Percentiles rank a stretch among this genome's conserved stretches.
These are phyloP conservation scores for Arachnopeziza araneosa DNA, from an alignment of 2,329 filamentous ascomycete species.

Conservation along the genomic window DNA sequence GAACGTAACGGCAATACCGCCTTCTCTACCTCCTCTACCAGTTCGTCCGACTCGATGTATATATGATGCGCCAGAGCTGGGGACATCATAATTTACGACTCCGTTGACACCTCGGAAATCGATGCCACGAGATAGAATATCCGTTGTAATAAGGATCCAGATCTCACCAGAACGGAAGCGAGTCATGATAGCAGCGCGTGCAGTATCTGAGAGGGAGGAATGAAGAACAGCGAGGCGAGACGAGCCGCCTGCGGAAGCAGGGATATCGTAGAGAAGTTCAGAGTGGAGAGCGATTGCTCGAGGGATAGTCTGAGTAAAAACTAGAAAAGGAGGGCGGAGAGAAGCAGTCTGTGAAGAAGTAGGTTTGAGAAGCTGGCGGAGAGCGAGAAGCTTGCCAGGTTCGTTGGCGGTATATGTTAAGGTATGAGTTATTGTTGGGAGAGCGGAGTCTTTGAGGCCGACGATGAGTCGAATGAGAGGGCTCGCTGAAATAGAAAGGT, in stretches of 20 bases:
- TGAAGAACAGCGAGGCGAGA: constrained; percentile 85
- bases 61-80: constrained; percentile 82
- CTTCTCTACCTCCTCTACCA: constrained; percentile 78
- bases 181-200: constrained; percentile 76
- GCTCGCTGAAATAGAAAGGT: constrained; percentile 30
- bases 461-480: constrained; percentile 80
- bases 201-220: constrained; percentile 71
- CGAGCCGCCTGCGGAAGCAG: constrained; percentile 77
- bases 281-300: constrained; percentile 81
- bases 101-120: constrained; percentile 95
- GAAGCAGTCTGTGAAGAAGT: constrained; percentile 48
- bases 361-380: constrained; percentile 84
- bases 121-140: constrained; percentile 84
- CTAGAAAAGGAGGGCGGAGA: constrained; percentile 81
- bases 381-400: constrained; percentile 83
- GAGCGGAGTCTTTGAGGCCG: constrained; percentile 92
- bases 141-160: constrained; percentile 95
- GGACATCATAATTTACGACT: constrained; percentile 96
- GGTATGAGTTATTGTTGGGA: constrained; percentile 86
- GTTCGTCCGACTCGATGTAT: constrained; percentile 92
- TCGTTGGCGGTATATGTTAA: constrained; percentile 90
- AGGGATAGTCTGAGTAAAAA: constrained; percentile 95
- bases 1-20: constrained; percentile 85
- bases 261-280: constrained; percentile 92
- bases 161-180: constrained; percentile 87